Evolutionary conservation across 2,329 filamentous ascomycete species (phyloP).

Genomic region (Geosmithia morbida): DNA sequence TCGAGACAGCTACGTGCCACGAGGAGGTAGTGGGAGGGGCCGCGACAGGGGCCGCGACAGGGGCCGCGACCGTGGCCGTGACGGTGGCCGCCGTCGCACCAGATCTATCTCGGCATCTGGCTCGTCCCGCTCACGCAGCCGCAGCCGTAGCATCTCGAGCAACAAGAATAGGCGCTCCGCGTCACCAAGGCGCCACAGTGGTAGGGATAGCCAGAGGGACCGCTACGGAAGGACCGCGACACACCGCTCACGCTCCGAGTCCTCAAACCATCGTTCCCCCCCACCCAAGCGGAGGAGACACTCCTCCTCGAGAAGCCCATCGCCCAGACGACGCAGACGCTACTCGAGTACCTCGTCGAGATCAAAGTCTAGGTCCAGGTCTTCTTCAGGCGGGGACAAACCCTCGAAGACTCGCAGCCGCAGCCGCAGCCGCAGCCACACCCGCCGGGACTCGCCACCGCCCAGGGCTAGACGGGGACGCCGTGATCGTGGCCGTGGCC

Average conservation of each 20-base stretch:
- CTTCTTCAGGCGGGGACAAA: constrained; percentile 6
- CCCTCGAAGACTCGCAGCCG: constrained; percentile 10
- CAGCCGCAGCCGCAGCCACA: constrained; percentile 11
- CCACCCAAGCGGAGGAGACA: constrained; percentile 34
- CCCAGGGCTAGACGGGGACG: constrained; percentile 8
- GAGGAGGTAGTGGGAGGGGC: constrained; percentile 24
- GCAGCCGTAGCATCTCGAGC: constrained; percentile 14
- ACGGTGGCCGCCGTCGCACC: constrained; percentile 4
- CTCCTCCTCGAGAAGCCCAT: constrained; percentile 32
- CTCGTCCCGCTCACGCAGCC: constrained; percentile 17
- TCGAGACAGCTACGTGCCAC: constrained; percentile 39
- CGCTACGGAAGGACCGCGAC: constrained; percentile 5
- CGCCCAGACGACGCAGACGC: constrained; percentile 20
- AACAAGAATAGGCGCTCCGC: constrained; percentile 21
- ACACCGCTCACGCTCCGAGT: constrained; percentile 18
- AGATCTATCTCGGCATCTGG: constrained; percentile 18
- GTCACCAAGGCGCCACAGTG: constrained; percentile 16
- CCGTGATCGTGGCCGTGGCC: constrained; percentile 4
- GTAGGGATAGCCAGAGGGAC: constrained; percentile 7
- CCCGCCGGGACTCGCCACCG: constrained; percentile 11
- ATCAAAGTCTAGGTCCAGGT: constrained; percentile 11
- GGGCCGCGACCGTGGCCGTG: constrained; percentile 17
- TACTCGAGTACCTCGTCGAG: constrained; percentile 21
- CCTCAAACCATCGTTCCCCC: constrained; percentile 24
- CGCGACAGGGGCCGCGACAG: constrained; percentile 23